phyloP scores from a whole-genome alignment of 148 eudicot genomes.

The Simmondsia chinensis region DNA sequence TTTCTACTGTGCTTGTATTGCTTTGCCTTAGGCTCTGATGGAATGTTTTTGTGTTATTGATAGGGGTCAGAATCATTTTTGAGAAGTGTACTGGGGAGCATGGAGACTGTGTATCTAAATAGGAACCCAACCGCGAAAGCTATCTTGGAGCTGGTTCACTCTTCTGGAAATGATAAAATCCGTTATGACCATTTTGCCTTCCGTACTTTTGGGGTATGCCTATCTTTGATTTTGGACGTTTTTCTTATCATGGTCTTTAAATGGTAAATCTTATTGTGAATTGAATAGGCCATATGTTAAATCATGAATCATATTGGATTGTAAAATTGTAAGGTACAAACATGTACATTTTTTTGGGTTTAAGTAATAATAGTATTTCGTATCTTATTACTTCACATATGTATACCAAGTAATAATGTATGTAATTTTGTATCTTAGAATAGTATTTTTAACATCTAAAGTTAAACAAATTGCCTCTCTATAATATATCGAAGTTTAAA shows the following conservation, averaged over 20 bases:
- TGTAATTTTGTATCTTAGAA: no score
- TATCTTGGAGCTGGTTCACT: conserved; percentile 68
- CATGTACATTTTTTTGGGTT: no score
- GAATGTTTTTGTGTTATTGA: conserved; percentile 2
- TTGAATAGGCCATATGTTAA: background rate
- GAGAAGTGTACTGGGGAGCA: conserved; percentile 53
- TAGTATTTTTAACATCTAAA: no score
- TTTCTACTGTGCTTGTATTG: background rate
- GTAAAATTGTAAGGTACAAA: background rate
- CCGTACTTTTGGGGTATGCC: conserved; percentile 87
- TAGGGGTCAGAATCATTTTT: conserved; percentile 87
- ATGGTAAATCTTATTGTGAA: background rate
- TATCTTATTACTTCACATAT: no score
- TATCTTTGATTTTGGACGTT: no score
- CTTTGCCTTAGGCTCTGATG: background rate
- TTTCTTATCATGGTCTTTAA: background rate
- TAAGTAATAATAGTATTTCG: no score
- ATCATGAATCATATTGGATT: no score
- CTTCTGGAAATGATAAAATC: conserved; percentile 44
- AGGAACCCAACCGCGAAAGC: conserved; percentile 89
- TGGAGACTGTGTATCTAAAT: conserved; percentile 74
- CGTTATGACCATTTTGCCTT: conserved; percentile 93
- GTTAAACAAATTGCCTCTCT: no score
- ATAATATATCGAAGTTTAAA: no score
- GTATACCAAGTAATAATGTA: no score